Evolutionary conservation across 345 rosid genomes (phyloP).

Genomic region (Boechera retrofracta): DNA sequence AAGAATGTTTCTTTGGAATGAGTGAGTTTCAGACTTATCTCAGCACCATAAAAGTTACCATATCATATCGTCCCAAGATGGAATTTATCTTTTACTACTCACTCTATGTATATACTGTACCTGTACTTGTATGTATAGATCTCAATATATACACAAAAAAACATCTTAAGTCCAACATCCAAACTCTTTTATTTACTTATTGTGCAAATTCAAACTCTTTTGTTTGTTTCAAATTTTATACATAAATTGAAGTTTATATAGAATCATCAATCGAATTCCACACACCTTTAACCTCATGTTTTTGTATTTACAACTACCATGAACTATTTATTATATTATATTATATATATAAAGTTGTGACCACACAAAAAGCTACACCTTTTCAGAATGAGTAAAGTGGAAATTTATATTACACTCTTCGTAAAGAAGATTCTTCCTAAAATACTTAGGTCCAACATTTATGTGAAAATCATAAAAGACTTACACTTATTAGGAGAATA

Average conservation of each 20-base stretch:
- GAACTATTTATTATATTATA: not conserved
- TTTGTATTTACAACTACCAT: not conserved
- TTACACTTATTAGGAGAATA: conserved; percentile 36
- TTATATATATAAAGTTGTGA: conserved; percentile 23
- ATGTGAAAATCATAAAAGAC: conserved; percentile 31
- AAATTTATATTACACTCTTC: conserved; percentile 37
- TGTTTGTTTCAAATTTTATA: not conserved
- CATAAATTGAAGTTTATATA: conserved; percentile 1
- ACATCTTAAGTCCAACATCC: not conserved
- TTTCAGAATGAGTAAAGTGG: conserved; percentile 40
- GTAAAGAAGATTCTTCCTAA: conserved; percentile 35
- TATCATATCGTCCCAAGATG: conserved; percentile 48
- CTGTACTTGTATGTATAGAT: conserved; percentile 10
- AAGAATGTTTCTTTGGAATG: conserved; percentile 50
- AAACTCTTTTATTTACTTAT: not conserved
- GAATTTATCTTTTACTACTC: conserved; percentile 37
- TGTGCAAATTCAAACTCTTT: no score
- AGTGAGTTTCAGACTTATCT: conserved; percentile 42
- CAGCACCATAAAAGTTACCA: conserved; percentile 47
- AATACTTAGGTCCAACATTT: conserved; percentile 28
- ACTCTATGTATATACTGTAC: conserved; percentile 27
- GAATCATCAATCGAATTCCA: not conserved
- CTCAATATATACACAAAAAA: not conserved
- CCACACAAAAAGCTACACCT: conserved; percentile 40
- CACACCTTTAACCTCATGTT: conserved; percentile 6